Base-by-base conservation (phyloP, 257 asterid species). In the Nicotiana sylvestris region DNA sequence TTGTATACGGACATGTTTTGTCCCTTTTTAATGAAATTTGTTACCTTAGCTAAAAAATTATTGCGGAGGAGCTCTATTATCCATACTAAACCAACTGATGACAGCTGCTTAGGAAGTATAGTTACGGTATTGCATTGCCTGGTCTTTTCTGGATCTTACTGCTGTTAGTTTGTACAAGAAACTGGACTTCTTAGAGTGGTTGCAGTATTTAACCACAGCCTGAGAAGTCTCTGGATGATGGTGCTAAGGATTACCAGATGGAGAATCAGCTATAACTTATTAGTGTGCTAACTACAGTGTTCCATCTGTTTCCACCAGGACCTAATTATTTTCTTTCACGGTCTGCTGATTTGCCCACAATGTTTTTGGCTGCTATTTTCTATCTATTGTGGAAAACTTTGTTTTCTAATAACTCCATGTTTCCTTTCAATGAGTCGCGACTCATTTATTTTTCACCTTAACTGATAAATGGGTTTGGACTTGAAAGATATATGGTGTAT, bases 301-400 rank as follows among this genome's bases (percentile, higher is more conserved):
- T 27, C 12, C 30, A 27, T 27, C 29, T 64, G 39, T 64, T 64
- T 64, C 69, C 35, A 72, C 61, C 61, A 46, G 39, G 79, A 72
- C 49, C 61, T 25, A 25, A 46, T 72, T 72, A 16, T 46, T 72
- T 70, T 15, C 25, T 46, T 46, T 72, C 79, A 72, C 4, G 25
- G n/a, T 21, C 79, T 25, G 79, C 21, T 1, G 18, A 46, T 72
- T 27, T 72, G 15, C 13, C 12, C 25, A 13, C 58, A 25, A 46
- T 72, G 79, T 72, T 72, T 72, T 25, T 72, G 79, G 8, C 39
- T 72, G 15, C 79, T 46, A 21, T 46, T 72, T 72, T 72, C 61
- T 46, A 25, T 72, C 39, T 3, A 46, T 46, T 33, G 57, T 11
- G 79, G 61, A 46, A 46, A 13, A 46, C 35, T 46, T 25, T 72